phyloP scores from a whole-genome alignment of 1,284 basidiomycete species.

The Fistulina hepatica region DNA sequence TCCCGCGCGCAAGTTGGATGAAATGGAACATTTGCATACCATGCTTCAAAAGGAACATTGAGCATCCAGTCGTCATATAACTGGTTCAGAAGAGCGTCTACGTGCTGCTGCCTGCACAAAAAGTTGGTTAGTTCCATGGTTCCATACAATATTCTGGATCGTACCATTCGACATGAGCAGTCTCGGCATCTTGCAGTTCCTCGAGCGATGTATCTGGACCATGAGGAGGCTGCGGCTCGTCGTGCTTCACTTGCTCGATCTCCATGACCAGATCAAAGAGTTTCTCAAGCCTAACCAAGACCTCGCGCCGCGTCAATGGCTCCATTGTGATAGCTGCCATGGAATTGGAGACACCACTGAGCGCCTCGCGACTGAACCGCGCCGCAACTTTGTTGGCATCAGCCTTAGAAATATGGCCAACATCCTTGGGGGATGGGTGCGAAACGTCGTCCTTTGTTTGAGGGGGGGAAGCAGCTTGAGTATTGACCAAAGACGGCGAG shows the following conservation, averaged over 20 bases:
- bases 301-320: conserved; percentile 71
- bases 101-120: conserved; percentile 54
- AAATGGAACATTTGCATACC: conserved; percentile 28
- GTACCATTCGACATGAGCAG: conserved; percentile 39
- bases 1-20: conserved; percentile 6
- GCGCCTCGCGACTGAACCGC: conserved; percentile 56
- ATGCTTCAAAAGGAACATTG: conserved; percentile 85
- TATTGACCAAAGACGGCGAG: conserved; percentile 32
- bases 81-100: conserved; percentile 52
- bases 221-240: conserved; percentile 66
- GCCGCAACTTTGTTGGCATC: conserved; percentile 45
- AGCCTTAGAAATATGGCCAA: conserved; percentile 48
- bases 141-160: conserved; percentile 13
- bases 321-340: conserved; percentile 38
- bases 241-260: conserved; percentile 79
- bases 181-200: conserved; percentile 50
- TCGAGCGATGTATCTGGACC: too few relatives aligned
- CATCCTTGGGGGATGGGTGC: conserved; percentile 43
- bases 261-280: conserved; percentile 81
- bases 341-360: conserved; percentile 25
- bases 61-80: conserved; percentile 82
- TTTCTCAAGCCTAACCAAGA: conserved; percentile 73
- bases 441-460: too few relatives aligned
- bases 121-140: conserved; percentile 4
- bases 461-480: too few relatives aligned